Conservation (phyloP, 192 early-diverging fungal genomes). For the Backusella tuberculispora region DNA sequence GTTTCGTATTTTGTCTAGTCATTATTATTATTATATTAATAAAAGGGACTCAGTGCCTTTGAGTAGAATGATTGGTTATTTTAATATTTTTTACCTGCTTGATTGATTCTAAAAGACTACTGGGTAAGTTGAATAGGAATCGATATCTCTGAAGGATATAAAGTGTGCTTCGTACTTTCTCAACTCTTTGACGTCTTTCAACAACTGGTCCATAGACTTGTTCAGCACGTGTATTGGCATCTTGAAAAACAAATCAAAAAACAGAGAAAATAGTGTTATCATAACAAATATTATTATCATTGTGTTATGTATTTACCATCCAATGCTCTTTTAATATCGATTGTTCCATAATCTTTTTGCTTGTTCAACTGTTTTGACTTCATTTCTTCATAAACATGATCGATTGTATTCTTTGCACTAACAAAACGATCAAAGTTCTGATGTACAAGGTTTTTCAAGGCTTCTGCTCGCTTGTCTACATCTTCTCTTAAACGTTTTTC, state of each 20-base stretch:
- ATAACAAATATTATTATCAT: neutral
- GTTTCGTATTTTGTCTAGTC: constrained; percentile 79
- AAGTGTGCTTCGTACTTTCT: constrained; percentile 90
- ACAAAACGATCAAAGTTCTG: constrained; percentile 98
- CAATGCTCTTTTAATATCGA: constrained; percentile 67
- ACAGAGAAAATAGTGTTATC: neutral
- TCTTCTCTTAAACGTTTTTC: constrained; percentile 69
- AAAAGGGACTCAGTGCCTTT: neutral
- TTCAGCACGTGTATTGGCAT: constrained; percentile 67
- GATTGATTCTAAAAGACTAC: constrained; percentile 80
- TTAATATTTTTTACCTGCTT: constrained; percentile 59
- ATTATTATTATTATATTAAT: neutral
- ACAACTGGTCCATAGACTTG: constrained; percentile 88
- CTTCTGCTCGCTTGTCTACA: constrained; percentile 84
- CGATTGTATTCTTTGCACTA: constrained; percentile 92
- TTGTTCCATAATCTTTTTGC: constrained; percentile 80
- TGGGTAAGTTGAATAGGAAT: constrained; percentile 97
- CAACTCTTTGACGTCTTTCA: constrained; percentile 81
- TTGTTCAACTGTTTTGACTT: constrained; percentile 81
- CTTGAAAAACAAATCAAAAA: constrained; percentile 47
- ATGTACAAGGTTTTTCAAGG: constrained; percentile 87
- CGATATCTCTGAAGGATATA: constrained; percentile 93
- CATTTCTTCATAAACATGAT: constrained; percentile 94
- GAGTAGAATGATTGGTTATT: no score
- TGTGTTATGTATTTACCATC: constrained; percentile 49